Base-by-base conservation (phyloP, 139 green algal species). In the Chlamydomonas eustigma region DNA sequence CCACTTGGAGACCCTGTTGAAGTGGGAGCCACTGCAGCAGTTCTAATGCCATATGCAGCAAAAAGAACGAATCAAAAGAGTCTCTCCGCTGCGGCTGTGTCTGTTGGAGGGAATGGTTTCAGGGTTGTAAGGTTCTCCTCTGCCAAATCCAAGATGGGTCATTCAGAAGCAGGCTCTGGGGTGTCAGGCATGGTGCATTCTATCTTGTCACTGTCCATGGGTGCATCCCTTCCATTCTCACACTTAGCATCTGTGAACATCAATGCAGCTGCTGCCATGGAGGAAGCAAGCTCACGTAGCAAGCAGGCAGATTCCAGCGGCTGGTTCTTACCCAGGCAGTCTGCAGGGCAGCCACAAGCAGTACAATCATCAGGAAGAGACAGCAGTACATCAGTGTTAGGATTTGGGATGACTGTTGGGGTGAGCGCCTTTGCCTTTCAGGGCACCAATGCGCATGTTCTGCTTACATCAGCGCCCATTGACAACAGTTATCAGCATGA, bases 91-190 rank as follows among this genome's bases (percentile, higher is more conserved):
- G n/a, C n/a, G n/a, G n/a, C n/a, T n/a, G n/a, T n/a, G n/a, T n/a
- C n/a, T n/a, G n/a, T n/a, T n/a, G n/a, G n/a, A n/a, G n/a, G n/a
- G n/a, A n/a, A 32, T 39, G 37, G 2, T 6, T 12, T 12, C 44
- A 18, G 44, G 12, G 18, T 58, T 58, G 44, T 58, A 28, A 28
- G 12, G 12, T 12, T 63, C n/a, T 32, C 28, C 22, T 25, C 52
- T 25, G 52, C 52, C 4, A 68, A 97, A 80, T 87, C 86, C n/a
- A 91, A 86, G 81, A 81, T 94, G 1, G 93, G 92, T 4, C 94
- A 98, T 79, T 88, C 83, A 2, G 94, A 98, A 82, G 85, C 90
- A 2, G 90, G 88, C 18, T 84, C 89, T 0, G 94, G 94, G n/a
- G 50, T 93, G 1, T 85, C 90, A 31, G 91, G 90, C 33, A 65